Evolutionary conservation across 441 rosid species (phyloP), one percentile per base, ranked within the genome.

Genomic region (Eutrema salsugineum): DNA sequence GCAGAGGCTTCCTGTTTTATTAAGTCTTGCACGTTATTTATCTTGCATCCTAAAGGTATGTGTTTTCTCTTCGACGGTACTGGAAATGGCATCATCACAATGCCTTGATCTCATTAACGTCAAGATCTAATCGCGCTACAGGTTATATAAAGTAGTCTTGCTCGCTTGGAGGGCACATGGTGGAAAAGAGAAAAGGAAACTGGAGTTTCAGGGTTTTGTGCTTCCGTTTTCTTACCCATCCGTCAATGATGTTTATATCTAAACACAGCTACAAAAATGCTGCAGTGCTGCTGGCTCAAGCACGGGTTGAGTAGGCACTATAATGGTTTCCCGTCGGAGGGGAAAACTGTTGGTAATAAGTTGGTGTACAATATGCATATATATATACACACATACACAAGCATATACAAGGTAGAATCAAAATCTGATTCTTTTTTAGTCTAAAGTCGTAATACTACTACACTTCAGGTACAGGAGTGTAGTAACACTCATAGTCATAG

Each of bases 31-130:
- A 87, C 79, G 73, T 86, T 83, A 82, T 75, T 76, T 78, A 79
- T 78, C 83, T 86, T 82, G 90, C 96, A 82, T 89, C 91, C 88
- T 90, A 85, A 88, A 86, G 96, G 98, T 93, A 83, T 27, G 54
- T 33, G 11, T 40, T 32, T 56, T 53, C 47, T 55, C 55, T 19
- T 63, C 11, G 2, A 42, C 48, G 1, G 1, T n/a, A 24, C 22
- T 28, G 8, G 36, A 53, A 11, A 24, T 44, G 42, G 36, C 27
- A 3, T 73, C 47, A 49, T 44, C 32, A 19, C 6, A 50, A 60
- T 14, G 8, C 6, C 3, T 12, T 35, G 40, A 42, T 20, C 33
- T 60, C 17, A 48, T 22, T 51, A 20, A 35, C 48, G 0, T 53
- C 0, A 0, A 28, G 19, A 8, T 66, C 53, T 36, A 8, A 42